These are phyloP conservation scores for Penicillium freii DNA, from an alignment of 2,329 filamentous ascomycete species.

Conservation along the genomic window DNA sequence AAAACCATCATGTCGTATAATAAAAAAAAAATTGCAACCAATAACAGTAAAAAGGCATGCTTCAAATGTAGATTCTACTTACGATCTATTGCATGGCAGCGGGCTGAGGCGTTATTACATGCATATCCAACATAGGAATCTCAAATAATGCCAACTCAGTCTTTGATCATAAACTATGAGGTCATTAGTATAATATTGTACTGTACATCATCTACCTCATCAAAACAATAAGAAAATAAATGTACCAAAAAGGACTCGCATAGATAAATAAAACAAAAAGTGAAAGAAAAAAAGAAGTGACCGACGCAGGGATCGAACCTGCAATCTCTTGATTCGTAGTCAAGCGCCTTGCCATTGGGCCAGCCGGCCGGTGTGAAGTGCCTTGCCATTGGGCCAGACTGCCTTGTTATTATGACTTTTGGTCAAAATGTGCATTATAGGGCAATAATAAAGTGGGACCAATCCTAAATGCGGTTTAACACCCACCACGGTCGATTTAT, in stretches of 20 bases:
- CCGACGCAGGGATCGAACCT: constrained; percentile 48
- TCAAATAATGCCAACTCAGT: background rate
- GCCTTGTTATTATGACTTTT: background rate
- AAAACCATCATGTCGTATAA: no score
- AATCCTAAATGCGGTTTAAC: background rate
- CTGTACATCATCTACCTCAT: no score
- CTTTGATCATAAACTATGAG: background rate
- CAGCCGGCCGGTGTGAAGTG: constrained; percentile 31
- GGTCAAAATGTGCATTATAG: accelerated
- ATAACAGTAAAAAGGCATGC: background rate
- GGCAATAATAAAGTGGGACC: background rate
- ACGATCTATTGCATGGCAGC: background rate
- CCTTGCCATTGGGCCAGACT: constrained; percentile 51
- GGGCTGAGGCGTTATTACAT: background rate
- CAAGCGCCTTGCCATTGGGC: constrained; percentile 53
- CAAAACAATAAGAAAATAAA: no score
- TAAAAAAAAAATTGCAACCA: background rate
- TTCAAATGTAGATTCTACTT: background rate
- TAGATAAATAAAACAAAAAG: background rate
- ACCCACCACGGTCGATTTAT: no score
- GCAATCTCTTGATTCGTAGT: constrained; percentile 55
- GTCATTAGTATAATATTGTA: background rate
- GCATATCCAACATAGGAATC: background rate
- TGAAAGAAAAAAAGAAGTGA: constrained; percentile 31
- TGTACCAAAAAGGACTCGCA: background rate